A percentile compares a stretch with the other conserved stretches of the same genome.
Conservation (phyloP, 331 rosid species). For the Telfairia occidentalis region DNA sequence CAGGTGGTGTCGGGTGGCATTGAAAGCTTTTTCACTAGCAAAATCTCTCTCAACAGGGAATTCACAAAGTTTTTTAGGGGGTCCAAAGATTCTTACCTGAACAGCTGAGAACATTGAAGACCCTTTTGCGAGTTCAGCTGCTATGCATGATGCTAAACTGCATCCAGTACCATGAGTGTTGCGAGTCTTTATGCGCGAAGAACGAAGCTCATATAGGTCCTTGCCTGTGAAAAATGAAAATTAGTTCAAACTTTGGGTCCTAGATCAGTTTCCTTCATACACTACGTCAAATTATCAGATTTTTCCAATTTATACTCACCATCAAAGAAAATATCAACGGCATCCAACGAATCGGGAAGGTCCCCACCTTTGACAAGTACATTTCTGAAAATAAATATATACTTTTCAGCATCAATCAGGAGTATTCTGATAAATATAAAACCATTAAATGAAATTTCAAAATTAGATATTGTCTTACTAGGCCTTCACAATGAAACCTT, state of each 20-base stretch:
- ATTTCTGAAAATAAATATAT: conserved; percentile 37
- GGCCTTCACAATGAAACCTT: not conserved
- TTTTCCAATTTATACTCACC: conserved; percentile 36
- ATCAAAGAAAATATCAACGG: conserved; percentile 72
- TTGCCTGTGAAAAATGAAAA: conserved; percentile 51
- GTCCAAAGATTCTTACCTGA: conserved; percentile 32
- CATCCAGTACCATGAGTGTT: conserved; percentile 96
- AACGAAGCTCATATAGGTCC: conserved; percentile 49
- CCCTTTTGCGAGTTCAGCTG: conserved; percentile 94
- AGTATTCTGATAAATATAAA: not conserved
- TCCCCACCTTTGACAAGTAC: conserved; percentile 94
- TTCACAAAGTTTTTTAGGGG: too few relatives aligned
- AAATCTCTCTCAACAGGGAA: too few relatives aligned
- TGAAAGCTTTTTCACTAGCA: too few relatives aligned
- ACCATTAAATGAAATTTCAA: not conserved
- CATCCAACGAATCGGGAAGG: conserved; percentile 74
- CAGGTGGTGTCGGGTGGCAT: too few relatives aligned
- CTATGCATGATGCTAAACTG: conserved; percentile 85
- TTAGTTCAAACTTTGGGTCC: conserved; percentile 4
- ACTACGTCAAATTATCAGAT: conserved; percentile 8
- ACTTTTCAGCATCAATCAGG: not conserved
- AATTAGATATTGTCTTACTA: not conserved
- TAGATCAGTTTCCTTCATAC: not conserved
- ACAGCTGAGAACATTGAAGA: conserved; percentile 64
- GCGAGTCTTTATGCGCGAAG: conserved; percentile 47